phyloP scores from a whole-genome alignment of 106 monocot genomes.

The Dioscorea dumetorum region DNA sequence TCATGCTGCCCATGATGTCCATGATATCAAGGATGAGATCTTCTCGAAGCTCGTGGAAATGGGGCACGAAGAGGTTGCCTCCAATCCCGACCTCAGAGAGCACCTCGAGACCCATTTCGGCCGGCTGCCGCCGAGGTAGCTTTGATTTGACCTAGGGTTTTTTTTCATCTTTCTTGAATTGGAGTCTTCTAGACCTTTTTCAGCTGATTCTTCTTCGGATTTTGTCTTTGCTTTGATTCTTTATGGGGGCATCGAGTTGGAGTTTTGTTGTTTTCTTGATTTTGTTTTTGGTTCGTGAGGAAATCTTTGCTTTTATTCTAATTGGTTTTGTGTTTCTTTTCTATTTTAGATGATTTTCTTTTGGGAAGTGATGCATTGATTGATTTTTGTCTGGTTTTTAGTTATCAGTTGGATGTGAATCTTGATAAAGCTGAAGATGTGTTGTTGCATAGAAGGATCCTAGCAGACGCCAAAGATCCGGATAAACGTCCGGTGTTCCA shows the following conservation, averaged over 20 bases:
- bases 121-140: conserved; percentile 65
- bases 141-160: background rate
- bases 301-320: background rate
- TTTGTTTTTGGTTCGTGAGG: no score
- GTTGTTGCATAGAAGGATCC: conserved; percentile 63
- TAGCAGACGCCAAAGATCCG: conserved; percentile 57
- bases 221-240: no score
- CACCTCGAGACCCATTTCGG: conserved; percentile 67
- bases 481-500: conserved; percentile 62
- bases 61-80: conserved; percentile 53
- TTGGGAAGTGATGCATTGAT: background rate
- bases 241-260: no score
- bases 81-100: conserved; percentile 46
- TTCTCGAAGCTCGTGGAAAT: conserved; percentile 55
- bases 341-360: background rate
- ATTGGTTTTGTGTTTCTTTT: background rate
- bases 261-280: no score
- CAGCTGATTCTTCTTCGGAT: no score
- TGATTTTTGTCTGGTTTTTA: background rate
- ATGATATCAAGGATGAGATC: conserved; percentile 46
- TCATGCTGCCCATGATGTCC: no score
- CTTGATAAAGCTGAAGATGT: conserved; percentile 80
- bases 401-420: conserved; percentile 61
- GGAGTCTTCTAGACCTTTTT: background rate
- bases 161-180: background rate